Conservation (phyloP, 2,329 filamentous ascomycete genomes). For the Monosporascus sp. region DNA sequence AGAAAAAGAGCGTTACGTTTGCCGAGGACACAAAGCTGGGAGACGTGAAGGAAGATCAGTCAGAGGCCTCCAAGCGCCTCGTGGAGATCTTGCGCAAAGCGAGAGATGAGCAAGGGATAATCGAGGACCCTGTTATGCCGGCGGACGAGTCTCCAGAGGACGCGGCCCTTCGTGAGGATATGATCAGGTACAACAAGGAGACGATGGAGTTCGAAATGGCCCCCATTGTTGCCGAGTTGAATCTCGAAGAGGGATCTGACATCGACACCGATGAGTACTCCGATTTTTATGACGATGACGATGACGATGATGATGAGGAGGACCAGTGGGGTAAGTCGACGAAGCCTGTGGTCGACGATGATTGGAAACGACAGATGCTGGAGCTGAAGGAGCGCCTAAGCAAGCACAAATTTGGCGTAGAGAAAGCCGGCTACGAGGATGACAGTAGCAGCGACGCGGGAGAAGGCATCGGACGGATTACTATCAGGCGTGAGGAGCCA, state of each 20-base stretch:
- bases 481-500: slow-evolving; percentile 27
- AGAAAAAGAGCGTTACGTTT: slow-evolving; percentile 59
- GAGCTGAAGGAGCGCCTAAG: slow-evolving; percentile 71
- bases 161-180: slow-evolving; percentile 72
- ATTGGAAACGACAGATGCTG: slow-evolving; percentile 77
- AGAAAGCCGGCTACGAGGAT: slow-evolving; percentile 35
- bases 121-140: slow-evolving; percentile 54
- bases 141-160: slow-evolving; percentile 76
- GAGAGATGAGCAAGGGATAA: slow-evolving; percentile 46
- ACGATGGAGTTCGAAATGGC: slow-evolving; percentile 71
- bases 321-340: slow-evolving; percentile 73
- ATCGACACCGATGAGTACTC: slow-evolving; percentile 41
- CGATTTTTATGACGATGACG: slow-evolving; percentile 49
- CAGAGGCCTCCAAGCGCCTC: slow-evolving; percentile 40
- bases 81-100: slow-evolving; percentile 53
- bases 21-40: slow-evolving; percentile 51
- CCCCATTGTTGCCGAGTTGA: slow-evolving; percentile 84
- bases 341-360: slow-evolving; percentile 59
- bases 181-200: slow-evolving; percentile 72
- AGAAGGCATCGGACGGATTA: slow-evolving; percentile 31
- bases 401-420: slow-evolving; percentile 38
- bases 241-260: slow-evolving; percentile 67
- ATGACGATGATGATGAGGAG: slow-evolving; percentile 47
- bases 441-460: background rate
- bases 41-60: slow-evolving; percentile 24